Evolutionary conservation across 2,329 filamentous ascomycete species (phyloP).

Genomic region (Emydomyces testavorans): DNA sequence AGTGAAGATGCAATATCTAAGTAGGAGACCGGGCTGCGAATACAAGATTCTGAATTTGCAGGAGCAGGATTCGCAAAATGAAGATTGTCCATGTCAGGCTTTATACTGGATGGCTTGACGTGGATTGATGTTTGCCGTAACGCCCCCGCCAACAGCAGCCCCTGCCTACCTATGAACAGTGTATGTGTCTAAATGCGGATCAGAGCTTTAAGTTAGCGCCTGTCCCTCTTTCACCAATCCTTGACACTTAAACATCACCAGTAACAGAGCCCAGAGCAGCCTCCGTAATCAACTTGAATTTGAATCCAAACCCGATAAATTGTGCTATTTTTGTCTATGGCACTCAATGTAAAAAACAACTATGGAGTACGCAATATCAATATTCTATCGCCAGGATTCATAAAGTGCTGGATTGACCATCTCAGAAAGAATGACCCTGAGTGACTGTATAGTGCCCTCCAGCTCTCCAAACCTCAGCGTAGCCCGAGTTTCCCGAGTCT

Average conservation of each 20-base stretch:
- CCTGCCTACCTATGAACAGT: too few relatives aligned
- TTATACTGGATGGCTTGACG: conserved; percentile 5
- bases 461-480: not conserved
- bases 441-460: too few relatives aligned
- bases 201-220: conserved; percentile 5
- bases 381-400: too few relatives aligned
- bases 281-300: too few relatives aligned
- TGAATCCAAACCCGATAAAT: too few relatives aligned
- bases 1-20: conserved; percentile 26
- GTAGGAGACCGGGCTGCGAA: conserved; percentile 15
- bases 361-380: too few relatives aligned
- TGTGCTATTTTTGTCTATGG: too few relatives aligned
- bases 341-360: too few relatives aligned
- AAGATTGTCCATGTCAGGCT: conserved; percentile 11
- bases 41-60: conserved; percentile 3
- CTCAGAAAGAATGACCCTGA: too few relatives aligned
- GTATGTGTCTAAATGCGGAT: conserved; percentile 6
- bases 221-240: conserved; percentile 6
- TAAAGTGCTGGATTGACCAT: too few relatives aligned
- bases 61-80: not conserved
- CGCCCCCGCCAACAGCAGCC: conserved; percentile 1
- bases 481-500: conserved; percentile 17
- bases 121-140: conserved; percentile 3
- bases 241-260: not conserved
- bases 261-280: too few relatives aligned